phyloP scores from a whole-genome alignment of 495 filamentous ascomycete species.

The Talaromyces stipitatus region DNA sequence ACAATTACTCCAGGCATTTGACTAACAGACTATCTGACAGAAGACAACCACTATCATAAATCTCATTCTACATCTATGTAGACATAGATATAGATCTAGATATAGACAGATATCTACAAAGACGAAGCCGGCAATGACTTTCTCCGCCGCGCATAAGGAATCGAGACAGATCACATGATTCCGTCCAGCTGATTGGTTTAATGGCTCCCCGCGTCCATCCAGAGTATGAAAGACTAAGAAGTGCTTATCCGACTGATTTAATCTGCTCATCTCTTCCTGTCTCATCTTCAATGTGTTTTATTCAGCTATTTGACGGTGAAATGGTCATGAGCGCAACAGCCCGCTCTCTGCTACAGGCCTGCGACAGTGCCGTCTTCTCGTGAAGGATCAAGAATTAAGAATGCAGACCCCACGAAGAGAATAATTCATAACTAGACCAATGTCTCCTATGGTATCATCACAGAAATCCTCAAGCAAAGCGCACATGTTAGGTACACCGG shows the following conservation, averaged over 20 bases:
- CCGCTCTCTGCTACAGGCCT: neutral
- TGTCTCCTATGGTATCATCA: conserved; percentile 4
- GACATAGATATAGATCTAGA: no score
- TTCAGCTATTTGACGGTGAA: no score
- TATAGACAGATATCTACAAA: no score
- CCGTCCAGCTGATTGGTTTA: neutral
- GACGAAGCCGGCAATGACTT: neutral
- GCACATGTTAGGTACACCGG: conserved; percentile 5
- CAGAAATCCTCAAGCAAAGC: conserved; percentile 8
- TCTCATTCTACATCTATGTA: no score
- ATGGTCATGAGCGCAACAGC: neutral
- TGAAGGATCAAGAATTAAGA: neutral
- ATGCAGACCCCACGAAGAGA: neutral
- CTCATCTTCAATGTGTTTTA: neutral
- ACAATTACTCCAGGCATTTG: no score
- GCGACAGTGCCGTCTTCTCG: neutral
- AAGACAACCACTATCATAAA: no score
- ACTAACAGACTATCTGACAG: no score
- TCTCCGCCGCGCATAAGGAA: neutral
- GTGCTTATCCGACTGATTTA: neutral
- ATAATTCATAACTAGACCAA: no score
- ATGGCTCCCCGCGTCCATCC: neutral
- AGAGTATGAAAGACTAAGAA: neutral
- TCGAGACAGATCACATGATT: neutral
- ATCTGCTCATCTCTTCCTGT: neutral